Evolutionary conservation across 2,329 filamentous ascomycete species (phyloP), one percentile per base, ranked within the genome.

Genomic region (Helminthosporium solani): DNA sequence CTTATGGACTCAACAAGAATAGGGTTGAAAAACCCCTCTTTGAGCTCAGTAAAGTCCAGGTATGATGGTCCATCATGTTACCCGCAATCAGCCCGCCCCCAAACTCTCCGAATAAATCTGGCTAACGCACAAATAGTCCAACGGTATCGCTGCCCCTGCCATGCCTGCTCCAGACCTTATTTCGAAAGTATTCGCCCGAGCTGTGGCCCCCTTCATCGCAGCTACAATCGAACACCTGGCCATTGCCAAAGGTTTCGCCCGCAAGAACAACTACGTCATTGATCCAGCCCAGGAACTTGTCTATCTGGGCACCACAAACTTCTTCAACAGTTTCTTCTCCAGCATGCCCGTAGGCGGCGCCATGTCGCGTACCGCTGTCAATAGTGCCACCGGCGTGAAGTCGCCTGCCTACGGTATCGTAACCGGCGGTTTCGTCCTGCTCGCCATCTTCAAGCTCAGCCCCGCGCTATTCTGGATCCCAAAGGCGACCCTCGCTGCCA

Each of bases 301-400:
- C 46, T 86, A 83, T 54, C 77, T 85, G 2, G 83, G 83, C 8
- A 65, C 80, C 14, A 77, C 78, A 33, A 85, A 86, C 64, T 76
- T 85, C 47, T 75, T 83, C 68, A 85, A 85, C 67, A 79, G 78
- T 37, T 81, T 85, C 67, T 85, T 86, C 64, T 79, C 81, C 18
- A 73, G 78, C 8, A 84, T 86, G 80, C 75, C 81, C n/a, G 73
- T 84, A 11, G 81, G 82, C 11, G 84, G 82, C 19, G 83, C 82
- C 52, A 85, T 87, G 79, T 85, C 82, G 0, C 75, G 83, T 8
- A 86, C 83, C 1, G 82, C 84, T 7, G 82, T 87, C 58, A 86
- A 86, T 70, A 84, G 81, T 0, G 76, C 81, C 23, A 83, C 80
- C 40, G 78, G 79, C 27, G 83, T 86, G 57, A 78, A 77, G 50